Evolutionary conservation across 1,284 basidiomycete species (phyloP).

Genomic region (Sporisorium iseilematis-ciliati): DNA sequence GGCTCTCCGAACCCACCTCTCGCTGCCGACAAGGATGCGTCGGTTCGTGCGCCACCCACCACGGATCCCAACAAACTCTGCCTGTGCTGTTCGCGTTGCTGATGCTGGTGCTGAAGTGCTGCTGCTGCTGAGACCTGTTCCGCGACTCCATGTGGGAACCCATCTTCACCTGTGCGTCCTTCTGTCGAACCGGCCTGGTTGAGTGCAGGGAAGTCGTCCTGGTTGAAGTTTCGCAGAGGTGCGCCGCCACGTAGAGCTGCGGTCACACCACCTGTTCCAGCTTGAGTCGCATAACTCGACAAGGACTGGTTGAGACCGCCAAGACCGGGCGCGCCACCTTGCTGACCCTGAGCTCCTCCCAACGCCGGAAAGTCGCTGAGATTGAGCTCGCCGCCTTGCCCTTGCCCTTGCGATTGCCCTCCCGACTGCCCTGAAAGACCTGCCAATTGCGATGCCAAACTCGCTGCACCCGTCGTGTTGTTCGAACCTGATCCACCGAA

Average conservation of each 20-base stretch:
- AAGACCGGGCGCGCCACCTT: slow-evolving; percentile 47
- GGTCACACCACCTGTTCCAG: slow-evolving; percentile 46
- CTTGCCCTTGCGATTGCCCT: slow-evolving; percentile 45
- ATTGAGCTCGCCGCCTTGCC: slow-evolving; percentile 53
- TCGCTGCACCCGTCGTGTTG: slow-evolving; percentile 49
- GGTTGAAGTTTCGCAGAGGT: slow-evolving; percentile 54
- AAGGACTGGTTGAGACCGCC: slow-evolving; percentile 38
- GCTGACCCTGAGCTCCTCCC: slow-evolving; percentile 45
- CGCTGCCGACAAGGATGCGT: slow-evolving; percentile 57
- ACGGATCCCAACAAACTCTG: slow-evolving; percentile 51
- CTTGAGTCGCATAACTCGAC: slow-evolving; percentile 62
- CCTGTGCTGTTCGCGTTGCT: slow-evolving; percentile 60
- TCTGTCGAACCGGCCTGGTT: slow-evolving; percentile 46
- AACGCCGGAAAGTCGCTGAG: slow-evolving; percentile 61
- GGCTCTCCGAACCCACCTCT: slow-evolving; percentile 62
- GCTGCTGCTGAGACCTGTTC: slow-evolving; percentile 64
- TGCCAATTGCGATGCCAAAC: slow-evolving; percentile 47
- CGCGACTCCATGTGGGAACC: slow-evolving; percentile 45
- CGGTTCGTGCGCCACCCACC: slow-evolving; percentile 38
- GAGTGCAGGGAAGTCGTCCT: slow-evolving; percentile 67
- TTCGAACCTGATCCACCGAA: slow-evolving; percentile 55
- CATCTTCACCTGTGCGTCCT: slow-evolving; percentile 42
- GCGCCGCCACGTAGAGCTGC: slow-evolving; percentile 44
- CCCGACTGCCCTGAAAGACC: slow-evolving; percentile 43
- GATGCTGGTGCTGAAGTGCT: slow-evolving; percentile 62